These are phyloP conservation scores for Zhuliangozyma blackwelliae DNA, from an alignment of 1,139 yeast genomes.

Conservation along the genomic window DNA sequence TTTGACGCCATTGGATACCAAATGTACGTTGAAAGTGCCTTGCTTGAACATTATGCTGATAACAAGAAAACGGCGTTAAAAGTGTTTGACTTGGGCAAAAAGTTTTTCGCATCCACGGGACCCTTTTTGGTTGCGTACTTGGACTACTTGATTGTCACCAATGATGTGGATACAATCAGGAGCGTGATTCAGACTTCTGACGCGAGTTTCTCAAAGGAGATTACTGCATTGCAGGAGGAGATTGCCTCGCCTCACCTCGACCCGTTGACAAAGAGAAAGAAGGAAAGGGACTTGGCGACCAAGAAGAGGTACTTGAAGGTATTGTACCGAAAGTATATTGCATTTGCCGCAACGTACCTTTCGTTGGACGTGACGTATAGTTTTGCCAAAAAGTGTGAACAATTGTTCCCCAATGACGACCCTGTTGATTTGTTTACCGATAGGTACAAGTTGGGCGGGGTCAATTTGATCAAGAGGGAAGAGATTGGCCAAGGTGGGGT, in stretches of 20 bases:
- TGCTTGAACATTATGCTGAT: slow-evolving; percentile 70
- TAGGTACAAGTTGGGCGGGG: slow-evolving; percentile 39
- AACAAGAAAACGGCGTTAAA: slow-evolving; percentile 67
- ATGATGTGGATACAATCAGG: slow-evolving; percentile 79
- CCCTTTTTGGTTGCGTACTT: slow-evolving; percentile 67
- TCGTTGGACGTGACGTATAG: slow-evolving; percentile 64
- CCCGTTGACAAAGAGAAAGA: slow-evolving; percentile 20
- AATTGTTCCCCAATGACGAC: slow-evolving; percentile 60
- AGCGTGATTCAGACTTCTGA: slow-evolving; percentile 67
- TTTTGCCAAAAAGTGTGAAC: slow-evolving; percentile 63
- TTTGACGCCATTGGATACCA: slow-evolving; percentile 61
- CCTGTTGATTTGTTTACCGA: slow-evolving; percentile 38
- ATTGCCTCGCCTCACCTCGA: slow-evolving; percentile 13
- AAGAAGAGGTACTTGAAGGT: slow-evolving; percentile 23
- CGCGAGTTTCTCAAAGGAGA: slow-evolving; percentile 35
- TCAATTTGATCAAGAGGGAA: slow-evolving; percentile 41
- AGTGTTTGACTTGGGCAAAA: slow-evolving; percentile 76
- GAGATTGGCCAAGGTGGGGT: slow-evolving; percentile 35
- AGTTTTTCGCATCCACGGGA: slow-evolving; percentile 46
- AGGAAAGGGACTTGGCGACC: slow-evolving; percentile 19
- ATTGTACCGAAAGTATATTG: slow-evolving; percentile 21
- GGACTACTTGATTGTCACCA: slow-evolving; percentile 63
- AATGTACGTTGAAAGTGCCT: slow-evolving; percentile 76
- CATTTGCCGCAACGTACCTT: slow-evolving; percentile 45
- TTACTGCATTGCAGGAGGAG: slow-evolving; percentile 20